phyloP scores from a whole-genome alignment of 2,329 filamentous ascomycete genomes.

The Botrytis byssoidea region DNA sequence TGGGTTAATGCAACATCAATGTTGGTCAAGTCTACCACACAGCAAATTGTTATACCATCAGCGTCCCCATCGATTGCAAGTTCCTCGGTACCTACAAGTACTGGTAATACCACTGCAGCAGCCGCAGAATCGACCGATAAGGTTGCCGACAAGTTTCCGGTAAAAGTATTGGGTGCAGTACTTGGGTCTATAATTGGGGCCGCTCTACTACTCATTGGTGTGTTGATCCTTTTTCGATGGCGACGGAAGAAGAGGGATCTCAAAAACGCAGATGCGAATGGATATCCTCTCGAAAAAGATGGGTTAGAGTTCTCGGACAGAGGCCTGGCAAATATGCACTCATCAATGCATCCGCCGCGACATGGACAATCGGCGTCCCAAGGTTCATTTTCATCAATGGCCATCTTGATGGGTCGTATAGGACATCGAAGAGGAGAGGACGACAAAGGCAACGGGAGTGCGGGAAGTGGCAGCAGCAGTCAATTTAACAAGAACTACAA shows the following conservation, averaged over 20 bases:
- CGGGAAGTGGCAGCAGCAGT: conserved; percentile 56
- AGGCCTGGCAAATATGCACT: conserved; percentile 41
- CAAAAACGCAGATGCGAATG: conserved; percentile 47
- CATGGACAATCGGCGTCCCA: conserved; percentile 55
- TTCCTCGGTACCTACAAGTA: conserved; percentile 33
- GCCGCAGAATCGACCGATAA: conserved; percentile 24
- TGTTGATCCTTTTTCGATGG: conserved; percentile 67
- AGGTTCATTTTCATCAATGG: conserved; percentile 61
- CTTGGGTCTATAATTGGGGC: conserved; percentile 79
- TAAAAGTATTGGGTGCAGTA: conserved; percentile 74
- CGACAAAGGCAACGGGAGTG: conserved; percentile 53
- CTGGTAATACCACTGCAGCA: conserved; percentile 35
- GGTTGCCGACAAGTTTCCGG: conserved; percentile 40
- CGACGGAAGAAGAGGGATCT: conserved; percentile 56
- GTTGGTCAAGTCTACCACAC: conserved; percentile 28
- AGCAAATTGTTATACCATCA: conserved; percentile 23
- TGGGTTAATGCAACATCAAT: conserved; percentile 69
- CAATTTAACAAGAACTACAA: conserved; percentile 64
- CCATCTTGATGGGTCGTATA: conserved; percentile 64
- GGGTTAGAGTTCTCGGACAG: conserved; percentile 49
- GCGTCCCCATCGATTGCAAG: conserved; percentile 22
- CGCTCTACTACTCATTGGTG: conserved; percentile 46
- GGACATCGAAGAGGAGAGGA: conserved; percentile 46
- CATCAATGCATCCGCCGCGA: conserved; percentile 38
- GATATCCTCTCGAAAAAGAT: conserved; percentile 57